Evolutionary conservation across 495 filamentous ascomycete genomes (phyloP), one percentile per base, ranked within the genome.

Genomic region (Evernia prunastri): DNA sequence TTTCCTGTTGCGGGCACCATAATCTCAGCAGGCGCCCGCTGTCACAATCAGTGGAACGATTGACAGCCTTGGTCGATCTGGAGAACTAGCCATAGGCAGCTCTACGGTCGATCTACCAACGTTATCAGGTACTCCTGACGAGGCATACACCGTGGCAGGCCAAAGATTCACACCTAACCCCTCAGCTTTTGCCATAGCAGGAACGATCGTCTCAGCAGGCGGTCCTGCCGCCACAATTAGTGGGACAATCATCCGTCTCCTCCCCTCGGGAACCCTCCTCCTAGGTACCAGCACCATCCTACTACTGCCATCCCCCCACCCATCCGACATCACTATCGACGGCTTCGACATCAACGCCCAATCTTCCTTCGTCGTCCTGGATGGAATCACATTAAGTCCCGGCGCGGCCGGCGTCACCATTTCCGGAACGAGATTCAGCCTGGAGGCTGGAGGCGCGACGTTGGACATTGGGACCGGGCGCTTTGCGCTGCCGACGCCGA

Each of bases 161-260:
- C 36, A 70, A n/a, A 18, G 35, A 20, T 59, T 63, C 51, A 54
- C 40, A 6, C 57, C 66, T 5, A 58, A 66, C 25, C 43, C 63
- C 9, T 43, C 66, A n/a, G 57, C 63, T 4, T 57, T 62, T 36
- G 23, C 37, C 20, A 49, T 69, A 15, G 56, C 23, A 15, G 64
- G 62, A 12, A 59, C 37, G 4, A 59, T 27, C 47, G n/a, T 69
- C 40, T 42, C 49, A 39, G 65, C 67, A 20, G 67, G 67, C 17
- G 54, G 20, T n/a, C 43, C 54, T 17, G 47, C 65, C 13, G 33
- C 61, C 23, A 60, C 56, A n/a, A 18, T 63, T 31, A 12, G 27
- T n/a, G 64, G 59, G 23, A 68, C 57, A 5, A 42, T 61, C n/a
- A 53, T 63, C 31, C 43, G 60, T 29, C 57, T 67, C 10, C 29